Conservation (phyloP, 208 protist species). For the Crithidia bombi region DNA sequence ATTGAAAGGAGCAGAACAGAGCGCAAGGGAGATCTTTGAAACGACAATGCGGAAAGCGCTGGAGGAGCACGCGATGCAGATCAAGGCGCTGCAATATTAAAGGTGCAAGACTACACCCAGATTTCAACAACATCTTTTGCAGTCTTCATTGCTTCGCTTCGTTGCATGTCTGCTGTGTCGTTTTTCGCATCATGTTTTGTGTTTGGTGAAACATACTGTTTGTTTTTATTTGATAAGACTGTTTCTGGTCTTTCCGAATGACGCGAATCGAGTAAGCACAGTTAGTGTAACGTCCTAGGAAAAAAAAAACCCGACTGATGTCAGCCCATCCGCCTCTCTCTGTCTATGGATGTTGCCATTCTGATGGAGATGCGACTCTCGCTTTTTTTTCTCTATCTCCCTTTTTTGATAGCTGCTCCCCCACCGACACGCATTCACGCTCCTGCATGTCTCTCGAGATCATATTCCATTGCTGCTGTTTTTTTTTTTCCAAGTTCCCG, state of each 20-base stretch:
- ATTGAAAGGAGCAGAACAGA: conserved; percentile 59
- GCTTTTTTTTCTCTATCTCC: no score
- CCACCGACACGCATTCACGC: no score
- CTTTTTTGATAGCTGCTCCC: no score
- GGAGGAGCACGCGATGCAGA: conserved; percentile 59
- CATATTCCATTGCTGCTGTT: no score
- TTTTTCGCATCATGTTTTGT: background rate
- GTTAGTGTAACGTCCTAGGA: background rate
- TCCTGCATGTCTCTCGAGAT: no score
- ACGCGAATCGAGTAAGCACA: background rate
- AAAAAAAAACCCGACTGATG: conserved; percentile 17
- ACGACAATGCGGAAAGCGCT: conserved; percentile 46
- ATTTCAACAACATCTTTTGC: conserved; percentile 4
- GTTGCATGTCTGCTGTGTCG: background rate
- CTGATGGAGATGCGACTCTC: no score
- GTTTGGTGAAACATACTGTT: background rate
- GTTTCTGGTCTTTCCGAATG: background rate
- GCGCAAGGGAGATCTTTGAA: conserved; percentile 46
- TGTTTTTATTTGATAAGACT: background rate
- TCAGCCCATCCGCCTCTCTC: no score
- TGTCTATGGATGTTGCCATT: no score
- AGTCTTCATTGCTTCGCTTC: conserved; percentile 8
- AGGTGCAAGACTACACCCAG: background rate
- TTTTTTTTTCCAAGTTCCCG: no score
- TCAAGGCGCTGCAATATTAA: conserved; percentile 47